Conservation (phyloP, 2,329 filamentous ascomycete genomes). For the Trichoderma breve region DNA sequence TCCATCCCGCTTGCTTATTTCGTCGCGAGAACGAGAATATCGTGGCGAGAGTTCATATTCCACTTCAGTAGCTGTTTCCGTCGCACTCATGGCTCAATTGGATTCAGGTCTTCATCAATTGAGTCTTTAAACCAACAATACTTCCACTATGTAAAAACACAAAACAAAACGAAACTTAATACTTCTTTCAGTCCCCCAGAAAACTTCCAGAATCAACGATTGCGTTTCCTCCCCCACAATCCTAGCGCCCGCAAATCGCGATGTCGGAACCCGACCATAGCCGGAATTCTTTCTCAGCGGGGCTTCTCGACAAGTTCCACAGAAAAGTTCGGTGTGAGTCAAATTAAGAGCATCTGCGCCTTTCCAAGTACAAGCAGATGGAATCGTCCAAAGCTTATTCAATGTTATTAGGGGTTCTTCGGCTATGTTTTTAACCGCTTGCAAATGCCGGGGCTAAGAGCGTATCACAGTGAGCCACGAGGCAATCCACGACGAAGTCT, state of each 20-base stretch:
- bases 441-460: not conserved
- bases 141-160: not conserved
- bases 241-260: not conserved
- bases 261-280: constrained; percentile 5
- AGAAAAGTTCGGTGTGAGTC: constrained; percentile 2
- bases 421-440: not conserved
- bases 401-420: too few relatives aligned
- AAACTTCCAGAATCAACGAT: not conserved
- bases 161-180: not conserved
- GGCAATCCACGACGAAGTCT: not conserved
- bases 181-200: not conserved
- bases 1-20: not conserved
- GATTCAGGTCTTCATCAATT: not conserved
- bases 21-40: not conserved
- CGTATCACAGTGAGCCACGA: not conserved
- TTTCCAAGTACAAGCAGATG: not conserved
- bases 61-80: not conserved
- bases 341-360: not conserved
- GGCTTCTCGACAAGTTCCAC: not conserved
- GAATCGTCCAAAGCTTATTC: not conserved
- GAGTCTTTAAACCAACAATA: not conserved
- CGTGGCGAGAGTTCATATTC: not conserved
- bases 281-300: not conserved
- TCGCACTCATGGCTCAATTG: not conserved
- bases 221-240: not conserved